Conservation (phyloP, 805 yeast species). For the Metschnikowia anglica region DNA sequence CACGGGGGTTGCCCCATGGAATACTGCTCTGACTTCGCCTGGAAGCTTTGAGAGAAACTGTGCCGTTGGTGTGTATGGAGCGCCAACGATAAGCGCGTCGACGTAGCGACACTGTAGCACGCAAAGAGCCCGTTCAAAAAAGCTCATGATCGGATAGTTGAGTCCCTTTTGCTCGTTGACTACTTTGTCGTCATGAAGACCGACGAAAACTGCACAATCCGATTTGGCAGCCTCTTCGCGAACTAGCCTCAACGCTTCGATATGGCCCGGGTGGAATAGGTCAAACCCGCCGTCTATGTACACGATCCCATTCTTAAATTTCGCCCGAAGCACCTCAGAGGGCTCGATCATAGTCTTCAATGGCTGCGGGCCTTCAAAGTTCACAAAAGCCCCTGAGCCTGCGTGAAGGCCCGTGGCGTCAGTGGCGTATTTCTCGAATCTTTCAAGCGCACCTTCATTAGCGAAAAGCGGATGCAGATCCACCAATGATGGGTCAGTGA, state of each 20-base stretch:
- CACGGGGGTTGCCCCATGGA: conserved; percentile 58
- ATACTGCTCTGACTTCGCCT: conserved; percentile 40
- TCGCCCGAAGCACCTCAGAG: conserved; percentile 13
- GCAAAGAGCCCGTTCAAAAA: conserved; percentile 81
- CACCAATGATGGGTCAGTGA: conserved; percentile 25
- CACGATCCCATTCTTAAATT: conserved; percentile 24
- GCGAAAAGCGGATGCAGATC: conserved; percentile 28
- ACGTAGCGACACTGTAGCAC: conserved; percentile 85
- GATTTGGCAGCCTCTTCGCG: conserved; percentile 35
- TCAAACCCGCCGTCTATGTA: conserved; percentile 88
- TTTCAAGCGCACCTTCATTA: conserved; percentile 36
- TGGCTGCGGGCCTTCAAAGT: conserved; percentile 29
- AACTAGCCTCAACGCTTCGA: conserved; percentile 61
- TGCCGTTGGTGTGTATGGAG: conserved; percentile 53
- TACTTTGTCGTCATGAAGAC: conserved; percentile 59
- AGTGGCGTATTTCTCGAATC: conserved; percentile 57
- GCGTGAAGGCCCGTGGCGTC: conserved; percentile 57
- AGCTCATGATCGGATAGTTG: conserved; percentile 81
- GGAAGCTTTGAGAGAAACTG: conserved; percentile 42
- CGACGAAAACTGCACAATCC: conserved; percentile 58
- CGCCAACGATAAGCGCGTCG: conserved; percentile 73
- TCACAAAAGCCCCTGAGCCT: conserved; percentile 57
- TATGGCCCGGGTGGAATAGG: conserved; percentile 90
- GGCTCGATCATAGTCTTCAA: conserved; percentile 38
- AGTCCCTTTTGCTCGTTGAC: conserved; percentile 58